These are phyloP conservation scores for Achaetomiella virescens DNA, from an alignment of 495 filamentous ascomycete genomes.

Conservation along the genomic window DNA sequence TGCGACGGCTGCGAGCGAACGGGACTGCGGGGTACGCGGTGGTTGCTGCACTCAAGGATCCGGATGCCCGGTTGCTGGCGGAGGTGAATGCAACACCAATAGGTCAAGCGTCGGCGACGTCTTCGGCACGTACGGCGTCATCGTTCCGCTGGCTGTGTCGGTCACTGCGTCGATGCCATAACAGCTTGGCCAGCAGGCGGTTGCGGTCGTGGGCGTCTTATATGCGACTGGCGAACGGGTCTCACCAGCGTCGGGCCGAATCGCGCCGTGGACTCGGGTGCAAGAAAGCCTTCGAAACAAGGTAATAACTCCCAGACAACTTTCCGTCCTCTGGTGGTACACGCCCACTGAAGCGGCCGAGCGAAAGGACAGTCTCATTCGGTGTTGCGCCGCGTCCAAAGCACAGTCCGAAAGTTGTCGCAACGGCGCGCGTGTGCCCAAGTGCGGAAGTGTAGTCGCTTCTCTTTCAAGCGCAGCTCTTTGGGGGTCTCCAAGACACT, in stretches of 20 bases:
- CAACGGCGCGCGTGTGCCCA: not conserved
- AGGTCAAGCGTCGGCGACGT: slow-evolving; percentile 26
- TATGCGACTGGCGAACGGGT: slow-evolving; percentile 4
- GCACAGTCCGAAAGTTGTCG: not conserved
- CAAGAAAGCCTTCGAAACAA: slow-evolving; percentile 11
- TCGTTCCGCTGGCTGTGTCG: slow-evolving; percentile 34
- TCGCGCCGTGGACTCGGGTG: not conserved
- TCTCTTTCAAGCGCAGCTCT: not conserved
- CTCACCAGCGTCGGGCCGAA: not conserved
- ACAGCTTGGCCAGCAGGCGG: slow-evolving; percentile 16
- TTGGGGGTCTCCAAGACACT: not conserved
- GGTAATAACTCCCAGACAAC: not conserved
- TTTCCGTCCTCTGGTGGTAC: slow-evolving; percentile 11
- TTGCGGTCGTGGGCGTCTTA: slow-evolving; percentile 5
- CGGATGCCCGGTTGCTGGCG: slow-evolving; percentile 5
- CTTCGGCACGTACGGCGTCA: slow-evolving; percentile 40
- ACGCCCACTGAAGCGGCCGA: slow-evolving; percentile 7
- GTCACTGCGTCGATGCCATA: slow-evolving; percentile 22
- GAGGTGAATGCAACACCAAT: slow-evolving; percentile 15
- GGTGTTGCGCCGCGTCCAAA: not conserved
- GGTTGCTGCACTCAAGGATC: not conserved
- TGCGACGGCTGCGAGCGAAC: slow-evolving; percentile 16
- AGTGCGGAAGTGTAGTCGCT: not conserved
- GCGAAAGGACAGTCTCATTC: slow-evolving; percentile 1
- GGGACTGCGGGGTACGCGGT: slow-evolving; percentile 21